phyloP scores from a whole-genome alignment of 2,329 filamentous ascomycete genomes.

The Ophiocordyceps camponoti-rufipedis region DNA sequence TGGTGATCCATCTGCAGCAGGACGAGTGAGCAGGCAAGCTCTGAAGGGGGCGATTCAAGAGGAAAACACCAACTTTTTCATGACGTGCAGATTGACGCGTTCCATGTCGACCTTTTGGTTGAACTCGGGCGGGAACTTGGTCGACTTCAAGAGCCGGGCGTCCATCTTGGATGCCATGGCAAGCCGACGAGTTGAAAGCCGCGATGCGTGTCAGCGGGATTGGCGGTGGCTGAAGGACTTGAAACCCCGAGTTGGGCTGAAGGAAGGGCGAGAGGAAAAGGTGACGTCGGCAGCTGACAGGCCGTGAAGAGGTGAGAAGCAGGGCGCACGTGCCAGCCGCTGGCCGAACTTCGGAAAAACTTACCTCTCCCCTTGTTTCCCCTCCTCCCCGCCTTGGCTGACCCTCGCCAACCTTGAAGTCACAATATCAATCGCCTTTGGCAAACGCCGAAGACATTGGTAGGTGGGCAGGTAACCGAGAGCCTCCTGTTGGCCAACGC shows the following conservation, averaged over 20 bases:
- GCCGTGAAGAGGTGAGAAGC: background rate
- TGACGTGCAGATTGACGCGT: slow-evolving; percentile 92
- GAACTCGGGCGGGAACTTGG: slow-evolving; percentile 88
- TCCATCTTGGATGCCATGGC: slow-evolving; percentile 72
- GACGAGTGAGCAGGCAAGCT: slow-evolving; percentile 5
- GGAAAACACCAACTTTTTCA: slow-evolving; percentile 61
- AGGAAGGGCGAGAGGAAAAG: slow-evolving; percentile 3
- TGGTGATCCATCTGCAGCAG: slow-evolving; percentile 67
- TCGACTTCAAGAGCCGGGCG: slow-evolving; percentile 74
- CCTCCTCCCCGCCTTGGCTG: too few relatives aligned
- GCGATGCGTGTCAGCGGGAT: background rate
- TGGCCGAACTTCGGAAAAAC: background rate
- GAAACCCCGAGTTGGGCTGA: background rate
- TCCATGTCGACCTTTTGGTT: slow-evolving; percentile 91
- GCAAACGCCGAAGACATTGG: too few relatives aligned
- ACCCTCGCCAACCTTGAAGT: too few relatives aligned
- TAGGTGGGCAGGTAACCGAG: too few relatives aligned
- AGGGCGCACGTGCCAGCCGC: background rate
- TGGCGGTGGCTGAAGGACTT: background rate
- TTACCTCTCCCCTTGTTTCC: too few relatives aligned
- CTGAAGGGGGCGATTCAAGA: background rate
- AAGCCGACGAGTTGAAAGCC: slow-evolving; percentile 3
- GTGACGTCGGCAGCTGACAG: slow-evolving; percentile 11
- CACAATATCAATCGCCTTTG: too few relatives aligned
- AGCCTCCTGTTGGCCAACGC: too few relatives aligned